Base-by-base conservation (phyloP, 1,139 yeast species). In the Yamadazyma taylorii region DNA sequence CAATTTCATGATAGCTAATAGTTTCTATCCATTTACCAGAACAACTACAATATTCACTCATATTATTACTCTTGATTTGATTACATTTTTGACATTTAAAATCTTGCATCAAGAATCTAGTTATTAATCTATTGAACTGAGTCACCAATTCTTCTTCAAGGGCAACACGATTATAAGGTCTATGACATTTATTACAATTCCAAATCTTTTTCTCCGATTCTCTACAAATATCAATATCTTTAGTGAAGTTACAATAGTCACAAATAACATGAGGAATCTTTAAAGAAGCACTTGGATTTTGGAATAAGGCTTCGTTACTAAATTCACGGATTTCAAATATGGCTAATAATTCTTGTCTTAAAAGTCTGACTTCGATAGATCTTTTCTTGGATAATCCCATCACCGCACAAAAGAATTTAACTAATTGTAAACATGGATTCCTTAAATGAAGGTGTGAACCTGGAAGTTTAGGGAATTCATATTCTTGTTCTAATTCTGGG, bases 1-100 rank as follows among this genome's bases (percentile, higher is more conserved):
- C 62, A 5, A 88, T 56, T 0, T 70, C 74, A 3, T 56, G 61
- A 36, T 69, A 64, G 10, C 70, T 56, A 17, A 81, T 56, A 0
- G 87, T 79, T 38, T 79, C 84, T 1, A 61, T 64, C 96, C 96
- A 92, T 24, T 63, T 58, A 3, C 99, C 98, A 0, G 98, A 89
- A 58, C 98, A 94, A 26, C 75, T 66, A 60, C 98, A 94, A 57
- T 81, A 81, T 24, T 71, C 71, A 34, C 89, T 77, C 76, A 94
- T 70, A 46, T 85, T 83, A 50, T 78, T 82, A 26, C 77, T 78
- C 50, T 80, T 78, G 39, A 88, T 69, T 41, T 73, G 78, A 29
- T 76, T 72, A 61, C 98, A 94, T 56, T 85, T 87, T 12, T 63
- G 56, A 60, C 99, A 94, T 48, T 76, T 77, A 51, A 86, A 67